Evolutionary conservation across 192 early-diverging fungal genomes (phyloP).

Genomic region (Linnemannia hyalina): DNA sequence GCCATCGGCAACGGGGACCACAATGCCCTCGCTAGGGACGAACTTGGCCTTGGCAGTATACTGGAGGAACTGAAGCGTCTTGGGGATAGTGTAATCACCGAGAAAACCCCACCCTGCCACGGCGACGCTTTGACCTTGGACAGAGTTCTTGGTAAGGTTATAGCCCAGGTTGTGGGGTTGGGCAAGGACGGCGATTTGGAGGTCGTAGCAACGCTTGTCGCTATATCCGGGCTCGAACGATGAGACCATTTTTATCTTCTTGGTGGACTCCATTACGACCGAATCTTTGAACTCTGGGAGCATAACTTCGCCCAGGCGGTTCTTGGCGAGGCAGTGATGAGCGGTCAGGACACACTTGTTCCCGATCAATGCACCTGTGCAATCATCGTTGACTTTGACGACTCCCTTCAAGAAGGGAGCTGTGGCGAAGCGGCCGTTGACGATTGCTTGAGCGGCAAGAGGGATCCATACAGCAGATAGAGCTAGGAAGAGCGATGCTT

Average conservation of each 20-base stretch:
- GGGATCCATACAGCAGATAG: slow-evolving; percentile 3
- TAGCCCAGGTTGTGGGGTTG: slow-evolving; percentile 14
- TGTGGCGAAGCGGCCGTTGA: slow-evolving; percentile 23
- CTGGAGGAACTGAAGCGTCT: slow-evolving; percentile 15
- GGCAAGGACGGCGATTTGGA: slow-evolving; percentile 16
- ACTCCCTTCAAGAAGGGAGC: not conserved
- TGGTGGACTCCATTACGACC: slow-evolving; percentile 12
- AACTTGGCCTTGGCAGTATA: slow-evolving; percentile 4
- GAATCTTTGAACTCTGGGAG: not conserved
- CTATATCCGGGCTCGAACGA: not conserved
- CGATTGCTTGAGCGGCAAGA: slow-evolving; percentile 7
- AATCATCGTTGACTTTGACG: slow-evolving; percentile 22
- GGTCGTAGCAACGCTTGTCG: slow-evolving; percentile 18
- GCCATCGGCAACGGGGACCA: slow-evolving; percentile 14
- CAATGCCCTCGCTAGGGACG: not conserved
- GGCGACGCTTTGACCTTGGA: not conserved
- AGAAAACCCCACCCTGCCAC: slow-evolving; percentile 19
- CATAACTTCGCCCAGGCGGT: slow-evolving; percentile 18
- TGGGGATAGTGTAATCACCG: slow-evolving; percentile 18
- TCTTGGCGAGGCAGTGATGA: slow-evolving; percentile 11
- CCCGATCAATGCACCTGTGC: slow-evolving; percentile 17
- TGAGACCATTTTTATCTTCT: not conserved
- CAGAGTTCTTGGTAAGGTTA: not conserved
- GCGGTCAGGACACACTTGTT: slow-evolving; percentile 28
- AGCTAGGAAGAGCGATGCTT: not conserved